Percentiles rank a stretch among this genome's conserved stretches.
phyloP scores from a whole-genome alignment of 352 stramenopile species.

The Phytophthora pisi region DNA sequence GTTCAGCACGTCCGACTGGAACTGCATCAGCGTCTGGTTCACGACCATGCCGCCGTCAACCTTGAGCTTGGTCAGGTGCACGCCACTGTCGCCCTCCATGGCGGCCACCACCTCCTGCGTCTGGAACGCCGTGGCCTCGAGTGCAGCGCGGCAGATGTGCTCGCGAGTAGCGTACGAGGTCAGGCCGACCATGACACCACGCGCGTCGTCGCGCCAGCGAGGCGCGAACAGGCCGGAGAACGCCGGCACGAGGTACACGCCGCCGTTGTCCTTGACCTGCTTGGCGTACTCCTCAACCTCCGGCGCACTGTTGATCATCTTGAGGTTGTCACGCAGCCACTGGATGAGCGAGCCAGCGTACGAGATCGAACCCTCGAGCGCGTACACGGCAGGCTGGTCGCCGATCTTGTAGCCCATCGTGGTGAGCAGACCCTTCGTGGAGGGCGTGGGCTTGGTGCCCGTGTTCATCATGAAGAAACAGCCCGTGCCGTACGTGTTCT shows the following conservation, averaged over 20 bases:
- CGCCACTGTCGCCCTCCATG: constrained; percentile 93
- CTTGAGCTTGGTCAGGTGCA: constrained; percentile 91
- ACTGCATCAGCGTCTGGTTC: constrained; percentile 98
- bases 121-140: constrained; percentile 98
- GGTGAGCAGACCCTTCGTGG: constrained; percentile 95
- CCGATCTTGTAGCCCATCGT: constrained; percentile 91
- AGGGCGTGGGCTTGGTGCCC: constrained; percentile 85
- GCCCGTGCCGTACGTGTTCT: constrained; percentile 99
- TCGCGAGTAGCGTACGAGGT: constrained; percentile 95
- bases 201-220: constrained; percentile 96
- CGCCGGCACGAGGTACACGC: constrained; percentile 98
- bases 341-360: constrained; percentile 97
- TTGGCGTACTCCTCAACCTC: constrained; percentile 92
- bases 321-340: constrained; percentile 98
- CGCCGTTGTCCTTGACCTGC: constrained; percentile 92
- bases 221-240: constrained; percentile 98
- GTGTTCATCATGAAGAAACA: constrained; percentile 99
- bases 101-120: constrained; percentile 93
- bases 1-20: constrained; percentile 97
- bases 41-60: constrained; percentile 98
- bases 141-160: constrained; percentile 95
- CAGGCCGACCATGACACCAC: constrained; percentile 96
- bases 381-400: constrained; percentile 92
- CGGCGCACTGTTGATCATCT: constrained; percentile 90
- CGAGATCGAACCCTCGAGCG: constrained; percentile 96